Evolutionary conservation across 345 rosid species (phyloP).

Genomic region (Rhodamnia argentea): DNA sequence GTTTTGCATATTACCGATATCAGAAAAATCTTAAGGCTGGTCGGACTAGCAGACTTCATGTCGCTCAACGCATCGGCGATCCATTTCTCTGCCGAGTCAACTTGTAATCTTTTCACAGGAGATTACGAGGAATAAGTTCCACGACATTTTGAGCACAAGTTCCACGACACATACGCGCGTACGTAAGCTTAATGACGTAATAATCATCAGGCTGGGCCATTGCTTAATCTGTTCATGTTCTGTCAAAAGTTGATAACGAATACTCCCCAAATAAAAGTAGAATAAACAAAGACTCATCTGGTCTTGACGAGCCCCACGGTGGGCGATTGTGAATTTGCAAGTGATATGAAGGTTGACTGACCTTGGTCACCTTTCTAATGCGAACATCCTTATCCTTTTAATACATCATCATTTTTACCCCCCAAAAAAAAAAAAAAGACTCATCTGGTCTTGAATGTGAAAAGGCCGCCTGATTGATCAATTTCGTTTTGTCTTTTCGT

Average conservation of each 20-base stretch:
- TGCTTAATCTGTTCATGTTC: background rate
- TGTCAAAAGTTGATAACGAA: background rate
- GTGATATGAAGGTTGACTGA: no score
- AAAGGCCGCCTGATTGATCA: background rate
- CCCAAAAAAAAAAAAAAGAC: no score
- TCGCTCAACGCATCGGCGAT: background rate
- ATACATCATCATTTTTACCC: no score
- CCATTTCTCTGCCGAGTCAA: background rate
- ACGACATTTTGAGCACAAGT: no score
- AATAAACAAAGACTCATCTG: background rate
- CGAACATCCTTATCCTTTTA: no score
- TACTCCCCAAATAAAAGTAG: background rate
- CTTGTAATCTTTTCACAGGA: no score
- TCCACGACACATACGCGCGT: background rate
- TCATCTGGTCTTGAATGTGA: background rate
- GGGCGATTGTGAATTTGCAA: no score
- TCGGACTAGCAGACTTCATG: constrained; percentile 7
- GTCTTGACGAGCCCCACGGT: no score
- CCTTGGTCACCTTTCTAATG: no score
- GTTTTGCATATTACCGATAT: background rate
- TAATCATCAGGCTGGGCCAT: background rate
- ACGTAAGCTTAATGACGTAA: background rate
- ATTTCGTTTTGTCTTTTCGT: background rate
- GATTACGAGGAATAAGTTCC: no score
- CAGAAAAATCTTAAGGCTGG: constrained; percentile 2